Evolutionary conservation across 2,329 filamentous ascomycete species (phyloP).

Genomic region (Calonectria ilicicola): DNA sequence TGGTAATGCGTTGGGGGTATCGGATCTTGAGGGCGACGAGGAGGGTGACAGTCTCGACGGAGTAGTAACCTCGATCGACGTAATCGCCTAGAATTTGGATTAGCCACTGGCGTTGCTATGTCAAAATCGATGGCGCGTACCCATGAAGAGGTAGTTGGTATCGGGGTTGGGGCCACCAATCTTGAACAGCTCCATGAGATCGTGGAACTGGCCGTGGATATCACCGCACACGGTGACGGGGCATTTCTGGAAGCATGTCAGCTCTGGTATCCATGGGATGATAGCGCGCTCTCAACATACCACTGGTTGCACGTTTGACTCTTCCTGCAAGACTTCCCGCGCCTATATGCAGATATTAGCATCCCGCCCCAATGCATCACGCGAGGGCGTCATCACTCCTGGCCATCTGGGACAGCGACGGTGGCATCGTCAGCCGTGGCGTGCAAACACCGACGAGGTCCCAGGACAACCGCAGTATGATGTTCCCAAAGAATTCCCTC

Average conservation of each 20-base stretch:
- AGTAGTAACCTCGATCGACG: conserved; percentile 98
- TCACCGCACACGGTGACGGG: conserved; percentile 98
- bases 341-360: conserved; percentile 69
- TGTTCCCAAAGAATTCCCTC: not conserved
- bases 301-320: conserved; percentile 99
- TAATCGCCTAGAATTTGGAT: conserved; percentile 79
- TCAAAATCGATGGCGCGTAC: conserved; percentile 60
- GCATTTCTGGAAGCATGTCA: conserved; percentile 79
- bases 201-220: conserved; percentile 99
- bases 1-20: conserved; percentile 97
- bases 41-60: conserved; percentile 96
- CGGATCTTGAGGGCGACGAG: conserved; percentile 97
- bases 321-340: conserved; percentile 94
- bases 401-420: conserved; percentile 25
- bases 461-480: conserved; percentile 1
- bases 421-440: conserved; percentile 9
- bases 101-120: not conserved
- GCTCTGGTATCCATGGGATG: conserved; percentile 35
- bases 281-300: conserved; percentile 66
- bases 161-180: conserved; percentile 98
- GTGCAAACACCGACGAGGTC: not conserved
- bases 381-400: conserved; percentile 40
- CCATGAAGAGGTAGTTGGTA: conserved; percentile 99
- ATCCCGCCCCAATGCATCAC: conserved; percentile 41
- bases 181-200: conserved; percentile 99